These are phyloP conservation scores for Pinus tabuliformis DNA, from an alignment of 75 land plant genomes.

Conservation along the genomic window DNA sequence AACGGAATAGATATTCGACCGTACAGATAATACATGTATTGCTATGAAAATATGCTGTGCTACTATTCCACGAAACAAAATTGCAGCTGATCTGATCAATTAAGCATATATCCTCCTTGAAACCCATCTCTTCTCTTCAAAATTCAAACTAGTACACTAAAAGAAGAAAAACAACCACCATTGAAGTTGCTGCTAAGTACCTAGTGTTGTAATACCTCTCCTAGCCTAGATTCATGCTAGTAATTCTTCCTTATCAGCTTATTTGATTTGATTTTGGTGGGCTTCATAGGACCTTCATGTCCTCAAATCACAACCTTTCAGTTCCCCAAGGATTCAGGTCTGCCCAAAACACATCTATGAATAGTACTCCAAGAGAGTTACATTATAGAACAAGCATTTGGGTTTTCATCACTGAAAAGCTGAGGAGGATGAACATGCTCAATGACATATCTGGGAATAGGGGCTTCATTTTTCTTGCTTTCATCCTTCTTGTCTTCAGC, in stretches of 20 bases:
- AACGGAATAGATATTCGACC: too few species aligned
- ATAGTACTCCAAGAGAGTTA: background rate
- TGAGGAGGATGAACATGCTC: conserved; percentile 31
- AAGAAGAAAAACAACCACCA: too few species aligned
- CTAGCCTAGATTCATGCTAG: conserved; percentile 1
- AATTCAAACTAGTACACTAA: too few species aligned
- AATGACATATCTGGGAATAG: conserved; percentile 3
- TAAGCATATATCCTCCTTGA: too few species aligned
- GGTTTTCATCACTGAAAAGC: conserved; percentile 34
- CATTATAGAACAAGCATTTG: conserved; percentile 35
- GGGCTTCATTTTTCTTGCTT: conserved; percentile 10
- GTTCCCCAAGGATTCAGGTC: background rate
- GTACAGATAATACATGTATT: too few species aligned
- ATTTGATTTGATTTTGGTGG: background rate
- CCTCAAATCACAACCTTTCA: conserved; percentile 1
- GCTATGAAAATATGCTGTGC: too few species aligned
- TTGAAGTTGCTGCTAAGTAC: too few species aligned
- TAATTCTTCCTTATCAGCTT: background rate
- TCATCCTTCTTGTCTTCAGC: conserved; percentile 8
- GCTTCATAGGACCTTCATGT: background rate
- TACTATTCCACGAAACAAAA: too few species aligned
- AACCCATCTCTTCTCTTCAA: too few species aligned
- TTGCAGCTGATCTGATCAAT: too few species aligned
- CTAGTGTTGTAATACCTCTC: too few species aligned
- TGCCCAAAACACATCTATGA: background rate